Evolutionary conservation across 805 yeast species (phyloP).

Genomic region (Metschnikowia kofuensis): DNA sequence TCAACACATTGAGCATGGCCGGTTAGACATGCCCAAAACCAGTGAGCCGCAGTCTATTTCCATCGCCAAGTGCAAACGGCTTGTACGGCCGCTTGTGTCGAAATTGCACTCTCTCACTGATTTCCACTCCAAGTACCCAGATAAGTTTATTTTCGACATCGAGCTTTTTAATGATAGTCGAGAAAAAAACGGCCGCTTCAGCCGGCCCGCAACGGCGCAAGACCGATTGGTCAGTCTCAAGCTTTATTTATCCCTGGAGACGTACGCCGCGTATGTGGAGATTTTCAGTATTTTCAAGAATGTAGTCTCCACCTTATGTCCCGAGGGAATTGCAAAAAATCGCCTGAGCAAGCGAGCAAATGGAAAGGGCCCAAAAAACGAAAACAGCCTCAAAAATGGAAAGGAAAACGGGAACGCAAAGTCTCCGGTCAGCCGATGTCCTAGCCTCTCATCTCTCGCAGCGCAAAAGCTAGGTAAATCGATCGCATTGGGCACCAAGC

Average conservation of each 20-base stretch:
- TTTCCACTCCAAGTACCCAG: conserved; percentile 26
- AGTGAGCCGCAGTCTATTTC: conserved; percentile 7
- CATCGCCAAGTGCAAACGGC: conserved; percentile 30
- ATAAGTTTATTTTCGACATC: conserved; percentile 11
- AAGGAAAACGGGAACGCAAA: neutral
- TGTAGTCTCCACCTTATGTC: conserved; percentile 20
- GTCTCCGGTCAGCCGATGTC: neutral
- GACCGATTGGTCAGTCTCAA: conserved; percentile 26
- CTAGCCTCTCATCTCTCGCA: conserved; percentile 23
- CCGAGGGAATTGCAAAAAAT: neutral
- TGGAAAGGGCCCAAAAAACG: neutral
- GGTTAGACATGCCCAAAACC: neutral
- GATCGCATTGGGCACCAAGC: conserved; percentile 32
- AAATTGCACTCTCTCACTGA: conserved; percentile 35
- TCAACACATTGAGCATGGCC: neutral
- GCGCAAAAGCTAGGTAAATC: conserved; percentile 31
- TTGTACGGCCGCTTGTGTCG: conserved; percentile 35
- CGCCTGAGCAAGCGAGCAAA: neutral
- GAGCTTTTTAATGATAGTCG: neutral
- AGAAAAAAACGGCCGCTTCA: neutral
- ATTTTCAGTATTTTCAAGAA: conserved; percentile 29
- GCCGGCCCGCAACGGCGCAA: conserved; percentile 15
- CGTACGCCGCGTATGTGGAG: conserved; percentile 29
- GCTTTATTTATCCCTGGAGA: conserved; percentile 26
- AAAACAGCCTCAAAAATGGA: neutral